phyloP scores from a whole-genome alignment of 495 filamentous ascomycete genomes.

The Penicillium egyptiacum region DNA sequence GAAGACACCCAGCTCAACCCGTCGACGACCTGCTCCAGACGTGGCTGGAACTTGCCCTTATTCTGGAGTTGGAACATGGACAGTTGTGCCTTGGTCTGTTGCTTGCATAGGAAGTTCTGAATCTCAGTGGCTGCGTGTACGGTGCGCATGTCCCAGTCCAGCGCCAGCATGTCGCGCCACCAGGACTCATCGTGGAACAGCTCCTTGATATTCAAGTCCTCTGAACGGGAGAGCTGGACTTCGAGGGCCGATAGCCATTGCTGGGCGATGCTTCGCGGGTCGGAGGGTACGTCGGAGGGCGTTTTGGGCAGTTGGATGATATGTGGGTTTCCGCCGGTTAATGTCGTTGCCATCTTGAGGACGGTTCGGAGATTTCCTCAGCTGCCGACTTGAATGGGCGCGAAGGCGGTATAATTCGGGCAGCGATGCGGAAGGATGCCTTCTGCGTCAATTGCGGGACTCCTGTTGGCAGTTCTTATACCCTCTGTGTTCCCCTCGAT shows the following conservation, averaged over 20 bases:
- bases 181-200: constrained; percentile 59
- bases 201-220: constrained; percentile 13
- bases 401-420: neutral
- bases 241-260: constrained; percentile 40
- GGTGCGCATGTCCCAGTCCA: constrained; percentile 61
- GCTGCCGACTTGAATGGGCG: neutral
- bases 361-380: neutral
- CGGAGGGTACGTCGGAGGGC: constrained; percentile 15
- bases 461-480: neutral
- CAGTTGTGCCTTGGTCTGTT: constrained; percentile 36
- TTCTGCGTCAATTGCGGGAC: neutral
- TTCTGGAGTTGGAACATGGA: constrained; percentile 42
- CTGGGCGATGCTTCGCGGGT: constrained; percentile 33
- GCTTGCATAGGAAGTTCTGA: constrained; percentile 42
- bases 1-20: constrained; percentile 51
- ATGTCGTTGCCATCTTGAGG: constrained; percentile 25
- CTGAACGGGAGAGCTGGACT: constrained; percentile 22
- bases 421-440: neutral
- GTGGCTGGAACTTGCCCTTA: constrained; percentile 42
- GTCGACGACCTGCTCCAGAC: constrained; percentile 42
- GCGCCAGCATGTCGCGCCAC: constrained; percentile 62
- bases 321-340: constrained; percentile 32
- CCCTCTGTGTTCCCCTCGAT: neutral
- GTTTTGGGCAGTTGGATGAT: constrained; percentile 36
- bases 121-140: constrained; percentile 52